A percentile compares a stretch with the other conserved stretches of the same genome.
These are phyloP conservation scores for Penicillium digitatum DNA, from an alignment of 2,329 filamentous ascomycete genomes.

Conservation along the genomic window DNA sequence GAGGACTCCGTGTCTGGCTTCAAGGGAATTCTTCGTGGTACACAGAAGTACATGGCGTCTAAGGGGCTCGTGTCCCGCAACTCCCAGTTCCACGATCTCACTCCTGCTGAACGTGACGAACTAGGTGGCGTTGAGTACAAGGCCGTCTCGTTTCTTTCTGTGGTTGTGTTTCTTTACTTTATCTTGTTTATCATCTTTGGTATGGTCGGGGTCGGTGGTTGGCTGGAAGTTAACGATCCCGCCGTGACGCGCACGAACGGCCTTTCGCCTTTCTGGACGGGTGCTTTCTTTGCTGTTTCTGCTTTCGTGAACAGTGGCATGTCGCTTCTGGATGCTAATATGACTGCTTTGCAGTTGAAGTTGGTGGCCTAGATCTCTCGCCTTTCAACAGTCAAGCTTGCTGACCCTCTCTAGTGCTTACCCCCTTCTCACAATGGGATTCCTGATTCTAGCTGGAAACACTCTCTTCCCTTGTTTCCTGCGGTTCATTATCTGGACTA, in stretches of 20 bases:
- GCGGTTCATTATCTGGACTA: slow-evolving; percentile 56
- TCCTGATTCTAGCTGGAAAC: slow-evolving; percentile 61
- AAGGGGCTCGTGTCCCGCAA: slow-evolving; percentile 43
- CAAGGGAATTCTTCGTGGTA: slow-evolving; percentile 25
- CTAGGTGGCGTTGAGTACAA: slow-evolving; percentile 45
- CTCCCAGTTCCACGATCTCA: slow-evolving; percentile 49
- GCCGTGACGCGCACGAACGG: slow-evolving; percentile 44
- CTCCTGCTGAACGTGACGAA: slow-evolving; percentile 40
- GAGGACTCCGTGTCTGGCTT: slow-evolving; percentile 19
- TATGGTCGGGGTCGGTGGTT: slow-evolving; percentile 46
- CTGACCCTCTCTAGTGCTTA: slow-evolving; percentile 32
- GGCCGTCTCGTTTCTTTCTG: slow-evolving; percentile 35
- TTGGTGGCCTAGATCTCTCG: slow-evolving; percentile 4
- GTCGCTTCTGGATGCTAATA: slow-evolving; percentile 52
- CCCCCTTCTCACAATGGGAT: slow-evolving; percentile 48
- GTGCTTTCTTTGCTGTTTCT: slow-evolving; percentile 51
- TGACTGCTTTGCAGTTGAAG: slow-evolving; percentile 45
- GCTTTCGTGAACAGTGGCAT: slow-evolving; percentile 56
- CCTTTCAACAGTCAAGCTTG: not conserved
- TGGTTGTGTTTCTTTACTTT: slow-evolving; percentile 46
- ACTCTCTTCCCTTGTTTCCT: slow-evolving; percentile 64
- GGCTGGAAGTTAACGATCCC: slow-evolving; percentile 43
- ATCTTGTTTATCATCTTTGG: slow-evolving; percentile 47
- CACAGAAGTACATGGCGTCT: slow-evolving; percentile 32
- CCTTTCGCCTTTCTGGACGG: slow-evolving; percentile 48